phyloP scores from a whole-genome alignment of 305 asterid species.

The Stenogyne calaminthoides region DNA sequence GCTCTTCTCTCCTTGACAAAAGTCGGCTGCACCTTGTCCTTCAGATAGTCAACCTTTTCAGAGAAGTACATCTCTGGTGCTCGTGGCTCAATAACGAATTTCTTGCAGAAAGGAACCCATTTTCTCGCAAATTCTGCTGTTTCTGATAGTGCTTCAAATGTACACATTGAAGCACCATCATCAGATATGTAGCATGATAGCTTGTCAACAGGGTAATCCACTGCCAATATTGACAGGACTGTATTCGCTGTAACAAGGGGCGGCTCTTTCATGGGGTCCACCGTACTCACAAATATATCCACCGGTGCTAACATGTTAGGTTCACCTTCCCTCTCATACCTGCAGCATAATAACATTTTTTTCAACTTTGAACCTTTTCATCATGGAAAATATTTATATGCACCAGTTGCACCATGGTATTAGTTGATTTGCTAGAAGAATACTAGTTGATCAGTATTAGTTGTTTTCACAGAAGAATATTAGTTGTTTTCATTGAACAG shows the following conservation, averaged over 20 bases:
- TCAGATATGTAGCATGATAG: conserved; percentile 94
- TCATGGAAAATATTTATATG: no score
- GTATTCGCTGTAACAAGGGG: conserved; percentile 96
- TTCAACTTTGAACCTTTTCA: no score
- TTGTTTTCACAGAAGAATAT: no score
- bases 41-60: conserved; percentile 85
- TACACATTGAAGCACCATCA: conserved; percentile 98
- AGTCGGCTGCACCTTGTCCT: conserved; percentile 96
- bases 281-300: conserved; percentile 92
- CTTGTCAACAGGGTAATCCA: conserved; percentile 96
- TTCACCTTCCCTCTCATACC: conserved; percentile 95
- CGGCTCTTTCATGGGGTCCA: conserved; percentile 96
- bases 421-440: no score
- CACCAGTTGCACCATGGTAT: no score
- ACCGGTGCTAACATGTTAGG: conserved; percentile 89
- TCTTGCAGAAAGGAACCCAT: conserved; percentile 99
- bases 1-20: conserved; percentile 97
- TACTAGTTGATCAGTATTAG: no score
- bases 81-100: conserved; percentile 88
- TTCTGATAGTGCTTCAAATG: conserved; percentile 93
- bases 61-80: conserved; percentile 98
- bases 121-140: conserved; percentile 94
- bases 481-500: no score
- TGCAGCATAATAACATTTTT: conserved; percentile 34
- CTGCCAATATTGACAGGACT: conserved; percentile 84